phyloP scores from a whole-genome alignment of 2,329 filamentous ascomycete species.

The Ophiocordyceps sinensis region DNA sequence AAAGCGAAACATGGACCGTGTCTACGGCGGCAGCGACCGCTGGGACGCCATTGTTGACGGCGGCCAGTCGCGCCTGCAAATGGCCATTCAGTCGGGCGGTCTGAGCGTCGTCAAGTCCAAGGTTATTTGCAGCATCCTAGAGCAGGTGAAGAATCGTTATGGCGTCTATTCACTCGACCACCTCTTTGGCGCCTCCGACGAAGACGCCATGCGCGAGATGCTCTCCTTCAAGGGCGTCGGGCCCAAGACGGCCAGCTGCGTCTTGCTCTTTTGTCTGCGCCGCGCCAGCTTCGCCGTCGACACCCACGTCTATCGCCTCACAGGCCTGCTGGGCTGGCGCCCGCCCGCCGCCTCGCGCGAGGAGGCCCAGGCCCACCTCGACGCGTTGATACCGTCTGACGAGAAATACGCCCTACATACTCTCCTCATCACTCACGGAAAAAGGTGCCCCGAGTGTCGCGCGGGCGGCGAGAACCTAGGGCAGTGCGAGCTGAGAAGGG shows the following conservation, averaged over 20 bases:
- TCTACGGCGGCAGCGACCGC: slow-evolving; percentile 26
- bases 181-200: slow-evolving; percentile 25
- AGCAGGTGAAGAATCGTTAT: slow-evolving; percentile 38
- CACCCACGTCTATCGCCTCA: slow-evolving; percentile 36
- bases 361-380: slow-evolving; percentile 34
- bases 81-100: slow-evolving; percentile 58
- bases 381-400: slow-evolving; percentile 28
- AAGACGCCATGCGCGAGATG: slow-evolving; percentile 34
- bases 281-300: slow-evolving; percentile 36
- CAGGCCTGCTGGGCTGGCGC: slow-evolving; percentile 33
- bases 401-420: slow-evolving; percentile 37
- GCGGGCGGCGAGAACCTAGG: slow-evolving; percentile 26
- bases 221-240: slow-evolving; percentile 36
- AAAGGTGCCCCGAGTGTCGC: slow-evolving; percentile 28
- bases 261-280: slow-evolving; percentile 34
- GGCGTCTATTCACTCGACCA: slow-evolving; percentile 33
- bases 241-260: slow-evolving; percentile 39
- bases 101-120: slow-evolving; percentile 59
- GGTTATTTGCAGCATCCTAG: slow-evolving; percentile 54
- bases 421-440: slow-evolving; percentile 32
- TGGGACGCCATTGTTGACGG: slow-evolving; percentile 27
- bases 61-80: slow-evolving; percentile 24
- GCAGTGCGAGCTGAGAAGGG: slow-evolving; percentile 24
- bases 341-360: slow-evolving; percentile 25
- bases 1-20: slow-evolving; percentile 29